A percentile compares a stretch with the other conserved stretches of the same genome.
Conservation (phyloP, 2,329 filamentous ascomycete genomes). For the Beauveria scarabaeidicola region DNA sequence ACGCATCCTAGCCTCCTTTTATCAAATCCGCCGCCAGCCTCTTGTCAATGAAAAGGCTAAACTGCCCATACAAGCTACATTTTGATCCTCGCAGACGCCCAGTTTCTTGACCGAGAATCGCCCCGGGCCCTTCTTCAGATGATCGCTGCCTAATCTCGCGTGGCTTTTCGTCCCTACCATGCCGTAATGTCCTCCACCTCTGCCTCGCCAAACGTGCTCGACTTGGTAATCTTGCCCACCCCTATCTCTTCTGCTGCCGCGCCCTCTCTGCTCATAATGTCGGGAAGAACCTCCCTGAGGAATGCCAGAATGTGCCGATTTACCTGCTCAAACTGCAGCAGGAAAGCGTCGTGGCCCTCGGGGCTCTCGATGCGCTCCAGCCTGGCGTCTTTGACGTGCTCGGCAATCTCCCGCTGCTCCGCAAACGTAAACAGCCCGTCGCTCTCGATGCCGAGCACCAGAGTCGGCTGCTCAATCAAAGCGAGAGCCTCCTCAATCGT, state of each 20-base stretch:
- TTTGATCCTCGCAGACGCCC: background rate
- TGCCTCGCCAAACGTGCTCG: constrained; percentile 87
- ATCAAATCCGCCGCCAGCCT: too few species aligned
- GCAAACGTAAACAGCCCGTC: constrained; percentile 96
- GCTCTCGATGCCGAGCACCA: constrained; percentile 90
- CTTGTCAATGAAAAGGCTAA: background rate
- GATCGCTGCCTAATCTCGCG: background rate
- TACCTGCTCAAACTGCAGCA: constrained; percentile 95
- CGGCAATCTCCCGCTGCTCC: constrained; percentile 87
- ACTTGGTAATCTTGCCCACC: constrained; percentile 64
- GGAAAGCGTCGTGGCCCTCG: constrained; percentile 92
- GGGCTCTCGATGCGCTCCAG: constrained; percentile 85
- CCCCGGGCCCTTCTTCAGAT: background rate
- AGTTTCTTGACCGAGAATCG: background rate
- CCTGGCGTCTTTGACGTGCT: constrained; percentile 66
- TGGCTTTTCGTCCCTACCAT: constrained; percentile 47
- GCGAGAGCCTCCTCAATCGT: constrained; percentile 66
- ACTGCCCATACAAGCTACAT: background rate
- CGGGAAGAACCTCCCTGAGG: constrained; percentile 70
- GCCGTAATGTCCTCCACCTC: constrained; percentile 95
- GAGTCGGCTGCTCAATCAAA: constrained; percentile 76
- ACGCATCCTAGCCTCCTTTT: too few species aligned
- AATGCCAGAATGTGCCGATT: constrained; percentile 82
- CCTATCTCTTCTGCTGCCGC: constrained; percentile 39
- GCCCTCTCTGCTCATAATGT: constrained; percentile 69